Percentiles rank a stretch among this genome's conserved stretches.
phyloP scores from a whole-genome alignment of 768 basidiomycete species.

The Termitomyces eurrhizus region DNA sequence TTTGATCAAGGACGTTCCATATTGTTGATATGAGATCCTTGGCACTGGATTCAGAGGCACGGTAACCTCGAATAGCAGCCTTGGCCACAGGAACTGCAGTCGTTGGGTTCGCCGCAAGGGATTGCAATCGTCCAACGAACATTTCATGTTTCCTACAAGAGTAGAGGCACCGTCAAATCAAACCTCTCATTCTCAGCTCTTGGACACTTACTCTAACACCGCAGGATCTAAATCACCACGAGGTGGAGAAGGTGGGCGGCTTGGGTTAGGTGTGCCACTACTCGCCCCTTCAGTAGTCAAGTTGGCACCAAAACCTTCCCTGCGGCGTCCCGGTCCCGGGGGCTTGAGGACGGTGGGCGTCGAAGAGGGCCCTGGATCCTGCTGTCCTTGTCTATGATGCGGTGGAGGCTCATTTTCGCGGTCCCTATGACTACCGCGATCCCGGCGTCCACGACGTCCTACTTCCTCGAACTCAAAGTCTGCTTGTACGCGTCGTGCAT shows the following conservation, averaged over 20 bases:
- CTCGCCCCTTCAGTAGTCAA: slow-evolving; percentile 39
- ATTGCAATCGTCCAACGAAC: slow-evolving; percentile 61
- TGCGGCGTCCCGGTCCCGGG: slow-evolving; percentile 38
- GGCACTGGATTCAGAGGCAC: slow-evolving; percentile 70
- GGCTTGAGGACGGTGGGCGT: slow-evolving; percentile 15
- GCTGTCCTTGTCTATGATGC: slow-evolving; percentile 22
- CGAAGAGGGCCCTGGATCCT: slow-evolving; percentile 11
- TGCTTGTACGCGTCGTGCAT: slow-evolving; percentile 66
- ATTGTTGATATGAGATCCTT: slow-evolving; percentile 81
- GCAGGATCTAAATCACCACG: slow-evolving; percentile 50
- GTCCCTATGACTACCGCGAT: slow-evolving; percentile 41
- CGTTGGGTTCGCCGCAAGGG: slow-evolving; percentile 51
- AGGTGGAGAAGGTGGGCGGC: slow-evolving; percentile 36
- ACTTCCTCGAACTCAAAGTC: slow-evolving; percentile 61
- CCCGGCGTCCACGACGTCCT: slow-evolving; percentile 38
- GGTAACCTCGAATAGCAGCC: slow-evolving; percentile 77
- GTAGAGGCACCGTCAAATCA: slow-evolving; percentile 1
- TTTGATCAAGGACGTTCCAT: slow-evolving; percentile 29
- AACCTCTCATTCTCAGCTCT: neutral
- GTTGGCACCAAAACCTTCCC: slow-evolving; percentile 59
- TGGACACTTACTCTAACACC: slow-evolving; percentile 44
- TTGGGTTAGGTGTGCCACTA: slow-evolving; percentile 22
- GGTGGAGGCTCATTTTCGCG: slow-evolving; percentile 37
- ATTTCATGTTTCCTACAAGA: slow-evolving; percentile 57
- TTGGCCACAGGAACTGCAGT: slow-evolving; percentile 60